A percentile compares a stretch with the other conserved stretches of the same genome.
Conservation (phyloP, 352 stramenopile genomes). For the Phytophthora capsici region DNA sequence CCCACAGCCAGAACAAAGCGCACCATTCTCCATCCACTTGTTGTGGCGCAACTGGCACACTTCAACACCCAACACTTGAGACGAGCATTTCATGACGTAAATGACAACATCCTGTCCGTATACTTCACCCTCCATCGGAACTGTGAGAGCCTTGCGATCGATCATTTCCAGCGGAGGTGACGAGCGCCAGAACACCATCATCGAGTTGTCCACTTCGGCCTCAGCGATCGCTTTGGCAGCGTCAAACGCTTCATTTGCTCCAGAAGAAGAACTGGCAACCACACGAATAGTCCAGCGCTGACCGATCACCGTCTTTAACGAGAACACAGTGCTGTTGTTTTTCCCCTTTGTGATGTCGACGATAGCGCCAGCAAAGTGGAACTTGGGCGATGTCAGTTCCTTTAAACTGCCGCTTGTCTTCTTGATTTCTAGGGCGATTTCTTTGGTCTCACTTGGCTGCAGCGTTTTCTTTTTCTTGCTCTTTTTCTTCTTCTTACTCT, state of each 20-base stretch:
- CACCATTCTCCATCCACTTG: conserved; percentile 25
- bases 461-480: conserved; percentile 9
- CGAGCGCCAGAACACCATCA: conserved; percentile 41
- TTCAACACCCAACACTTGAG: conserved; percentile 31
- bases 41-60: conserved; percentile 36
- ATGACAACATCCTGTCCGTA: conserved; percentile 39
- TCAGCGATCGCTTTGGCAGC: conserved; percentile 11
- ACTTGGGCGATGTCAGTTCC: conserved; percentile 23
- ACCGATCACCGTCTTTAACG: conserved; percentile 21
- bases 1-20: conserved; percentile 26
- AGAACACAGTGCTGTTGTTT: conserved; percentile 29
- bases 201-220: conserved; percentile 23
- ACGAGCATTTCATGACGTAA: conserved; percentile 31
- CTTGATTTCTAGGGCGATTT: not conserved
- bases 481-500: conserved; percentile 19
- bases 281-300: conserved; percentile 39
- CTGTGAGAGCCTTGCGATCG: conserved; percentile 25
- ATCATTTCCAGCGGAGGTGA: conserved; percentile 34
- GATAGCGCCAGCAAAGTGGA: conserved; percentile 33
- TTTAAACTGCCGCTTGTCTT: conserved; percentile 3
- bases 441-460: not conserved
- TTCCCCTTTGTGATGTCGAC: conserved; percentile 31
- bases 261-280: not conserved
- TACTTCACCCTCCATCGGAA: conserved; percentile 25
- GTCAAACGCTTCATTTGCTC: conserved; percentile 6